Conservation (phyloP, 2,329 filamentous ascomycete species). For the Fusarium sp. region DNA sequence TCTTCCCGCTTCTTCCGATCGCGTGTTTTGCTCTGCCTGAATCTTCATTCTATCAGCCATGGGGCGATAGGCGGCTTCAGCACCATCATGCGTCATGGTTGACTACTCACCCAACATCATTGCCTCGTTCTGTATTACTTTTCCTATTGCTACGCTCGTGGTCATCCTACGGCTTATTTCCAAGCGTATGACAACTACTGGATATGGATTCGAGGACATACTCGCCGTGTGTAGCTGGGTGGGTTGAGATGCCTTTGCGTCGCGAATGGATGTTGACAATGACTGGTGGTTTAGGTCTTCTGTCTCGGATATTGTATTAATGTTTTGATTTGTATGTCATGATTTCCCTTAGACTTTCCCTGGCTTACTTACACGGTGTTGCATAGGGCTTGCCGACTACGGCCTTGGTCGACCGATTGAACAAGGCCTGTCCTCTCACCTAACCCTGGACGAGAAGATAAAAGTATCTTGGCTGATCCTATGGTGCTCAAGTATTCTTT, state of each 20-base stretch:
- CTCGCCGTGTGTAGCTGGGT: slow-evolving; percentile 35
- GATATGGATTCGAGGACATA: slow-evolving; percentile 36
- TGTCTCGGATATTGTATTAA: not conserved
- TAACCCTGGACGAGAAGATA: slow-evolving; percentile 13
- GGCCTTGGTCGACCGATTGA: slow-evolving; percentile 24
- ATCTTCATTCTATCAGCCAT: not conserved
- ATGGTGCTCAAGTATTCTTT: slow-evolving; percentile 42
- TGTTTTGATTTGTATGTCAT: not conserved
- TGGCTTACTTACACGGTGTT: not conserved
- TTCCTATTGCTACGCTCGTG: slow-evolving; percentile 29
- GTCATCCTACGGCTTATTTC: slow-evolving; percentile 30
- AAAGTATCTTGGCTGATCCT: slow-evolving; percentile 34
- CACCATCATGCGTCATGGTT: slow-evolving; percentile 17
- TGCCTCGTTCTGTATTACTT: slow-evolving; percentile 30
- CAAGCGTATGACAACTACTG: slow-evolving; percentile 27
- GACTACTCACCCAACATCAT: slow-evolving; percentile 28
- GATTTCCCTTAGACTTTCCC: not conserved
- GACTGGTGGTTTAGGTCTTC: not conserved
- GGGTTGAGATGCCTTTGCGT: not conserved
- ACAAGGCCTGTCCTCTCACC: slow-evolving; percentile 10
- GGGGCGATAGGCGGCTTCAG: not conserved
- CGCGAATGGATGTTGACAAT: not conserved
- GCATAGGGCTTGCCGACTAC: not conserved
- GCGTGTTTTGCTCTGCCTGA: not conserved
- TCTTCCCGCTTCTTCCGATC: not conserved